Percentiles rank a stretch among this genome's conserved stretches.
Conservation (phyloP, 108 stramenopile species). For the Conticribra guillardii region DNA sequence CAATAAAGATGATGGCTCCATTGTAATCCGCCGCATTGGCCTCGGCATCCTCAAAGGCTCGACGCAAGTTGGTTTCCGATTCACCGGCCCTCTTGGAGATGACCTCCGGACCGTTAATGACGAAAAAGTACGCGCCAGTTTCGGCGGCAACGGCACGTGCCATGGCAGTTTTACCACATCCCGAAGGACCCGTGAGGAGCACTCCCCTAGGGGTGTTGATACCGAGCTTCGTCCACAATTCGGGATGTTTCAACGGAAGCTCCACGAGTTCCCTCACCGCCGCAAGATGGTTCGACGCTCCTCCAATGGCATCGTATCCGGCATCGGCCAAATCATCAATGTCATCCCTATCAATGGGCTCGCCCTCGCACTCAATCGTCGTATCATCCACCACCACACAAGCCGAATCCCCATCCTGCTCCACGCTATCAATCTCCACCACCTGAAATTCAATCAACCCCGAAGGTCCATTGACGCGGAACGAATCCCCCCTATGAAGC, state of each 20-base stretch:
- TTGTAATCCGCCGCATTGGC: conserved; percentile 84
- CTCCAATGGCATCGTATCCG: conserved; percentile 97
- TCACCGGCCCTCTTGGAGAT: conserved; percentile 97
- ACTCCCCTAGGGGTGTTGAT: conserved; percentile 97
- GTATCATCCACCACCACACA: conserved; percentile 91
- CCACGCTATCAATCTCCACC: conserved; percentile 88
- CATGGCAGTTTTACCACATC: conserved; percentile 97
- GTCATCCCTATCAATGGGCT: conserved; percentile 79
- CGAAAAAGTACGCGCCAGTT: conserved; percentile 93
- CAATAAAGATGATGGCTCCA: conserved; percentile 98
- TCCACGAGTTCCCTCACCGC: conserved; percentile 96
- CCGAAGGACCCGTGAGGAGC: conserved; percentile 96
- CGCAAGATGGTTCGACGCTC: conserved; percentile 93
- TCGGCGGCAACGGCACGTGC: conserved; percentile 96
- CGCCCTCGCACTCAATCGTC: conserved; percentile 82
- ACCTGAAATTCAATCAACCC: conserved; percentile 83
- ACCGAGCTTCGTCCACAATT: conserved; percentile 94
- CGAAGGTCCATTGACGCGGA: conserved; percentile 72
- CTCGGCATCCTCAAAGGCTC: conserved; percentile 94
- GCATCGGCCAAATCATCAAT: conserved; percentile 92
- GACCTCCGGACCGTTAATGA: conserved; percentile 98
- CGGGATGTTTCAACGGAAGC: conserved; percentile 93
- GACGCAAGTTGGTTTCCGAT: conserved; percentile 95
- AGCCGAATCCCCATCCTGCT: conserved; percentile 77
- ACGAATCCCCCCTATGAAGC: conserved; percentile 74